Conservation (phyloP, 2,329 filamentous ascomycete genomes). For the Colletotrichum viniferum region DNA sequence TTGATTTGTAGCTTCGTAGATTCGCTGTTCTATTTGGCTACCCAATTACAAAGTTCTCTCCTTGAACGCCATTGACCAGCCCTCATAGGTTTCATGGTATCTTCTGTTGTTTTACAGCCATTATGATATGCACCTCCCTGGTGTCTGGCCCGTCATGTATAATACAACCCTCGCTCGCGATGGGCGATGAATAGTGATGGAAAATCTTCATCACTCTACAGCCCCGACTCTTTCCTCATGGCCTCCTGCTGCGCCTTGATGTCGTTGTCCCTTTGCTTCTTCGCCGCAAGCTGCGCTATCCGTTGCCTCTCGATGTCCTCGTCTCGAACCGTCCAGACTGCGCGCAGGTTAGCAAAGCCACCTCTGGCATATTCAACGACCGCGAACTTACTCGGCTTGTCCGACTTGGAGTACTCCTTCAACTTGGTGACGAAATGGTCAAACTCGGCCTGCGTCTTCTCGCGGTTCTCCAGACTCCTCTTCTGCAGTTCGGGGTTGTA, state of each 20-base stretch:
- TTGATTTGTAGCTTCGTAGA: neutral
- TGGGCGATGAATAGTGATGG: accelerated
- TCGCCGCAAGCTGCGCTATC: conserved; percentile 38
- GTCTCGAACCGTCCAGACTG: conserved; percentile 58
- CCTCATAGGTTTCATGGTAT: conserved; percentile 14
- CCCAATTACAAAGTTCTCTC: neutral
- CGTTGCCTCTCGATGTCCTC: conserved; percentile 50
- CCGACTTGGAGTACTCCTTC: conserved; percentile 88
- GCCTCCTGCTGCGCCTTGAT: conserved; percentile 49
- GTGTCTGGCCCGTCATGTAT: neutral
- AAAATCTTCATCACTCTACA: conserved; percentile 27
- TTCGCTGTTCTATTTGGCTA: neutral
- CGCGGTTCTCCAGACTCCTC: conserved; percentile 79
- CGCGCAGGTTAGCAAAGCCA: neutral
- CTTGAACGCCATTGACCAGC: conserved; percentile 5
- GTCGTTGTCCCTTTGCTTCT: conserved; percentile 42
- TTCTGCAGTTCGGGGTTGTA: conserved; percentile 97
- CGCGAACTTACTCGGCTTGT: conserved; percentile 78
- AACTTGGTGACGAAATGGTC: conserved; percentile 84
- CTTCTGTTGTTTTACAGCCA: conserved; percentile 2
- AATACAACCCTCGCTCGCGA: neutral
- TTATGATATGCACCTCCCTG: neutral
- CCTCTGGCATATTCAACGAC: neutral
- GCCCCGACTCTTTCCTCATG: conserved; percentile 53
- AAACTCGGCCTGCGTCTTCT: conserved; percentile 82